Conservation (phyloP, 2,329 filamentous ascomycete genomes). For the Paradendryphiella salina region DNA sequence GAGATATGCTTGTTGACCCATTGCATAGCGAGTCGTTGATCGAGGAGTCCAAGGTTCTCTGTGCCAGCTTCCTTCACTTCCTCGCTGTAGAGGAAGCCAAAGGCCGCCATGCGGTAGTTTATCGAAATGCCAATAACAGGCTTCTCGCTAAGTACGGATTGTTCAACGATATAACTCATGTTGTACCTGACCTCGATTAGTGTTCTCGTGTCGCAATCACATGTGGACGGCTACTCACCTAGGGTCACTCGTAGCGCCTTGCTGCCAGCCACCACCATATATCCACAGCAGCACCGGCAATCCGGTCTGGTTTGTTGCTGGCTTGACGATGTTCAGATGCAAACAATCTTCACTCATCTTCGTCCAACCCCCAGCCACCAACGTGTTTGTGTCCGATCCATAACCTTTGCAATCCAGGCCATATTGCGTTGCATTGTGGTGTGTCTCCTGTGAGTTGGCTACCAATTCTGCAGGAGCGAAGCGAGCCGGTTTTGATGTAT, state of each 20-base stretch:
- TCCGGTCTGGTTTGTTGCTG: slow-evolving; percentile 19
- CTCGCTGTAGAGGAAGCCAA: slow-evolving; percentile 54
- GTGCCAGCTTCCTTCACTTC: slow-evolving; percentile 44
- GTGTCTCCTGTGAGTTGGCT: slow-evolving; percentile 13
- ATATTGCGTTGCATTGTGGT: slow-evolving; percentile 30
- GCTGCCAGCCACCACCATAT: slow-evolving; percentile 41
- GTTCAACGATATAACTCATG: slow-evolving; percentile 38
- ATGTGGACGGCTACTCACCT: slow-evolving; percentile 17
- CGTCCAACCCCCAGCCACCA: slow-evolving; percentile 31
- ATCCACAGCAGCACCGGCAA: slow-evolving; percentile 41
- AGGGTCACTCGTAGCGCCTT: slow-evolving; percentile 40
- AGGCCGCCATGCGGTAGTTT: slow-evolving; percentile 55
- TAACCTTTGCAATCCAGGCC: slow-evolving; percentile 36
- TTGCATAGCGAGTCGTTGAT: slow-evolving; percentile 62
- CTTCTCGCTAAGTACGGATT: slow-evolving; percentile 37
- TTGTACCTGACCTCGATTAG: slow-evolving; percentile 26
- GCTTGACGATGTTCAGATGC: slow-evolving; percentile 45
- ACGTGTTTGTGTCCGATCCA: slow-evolving; percentile 29
- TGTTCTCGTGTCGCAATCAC: too few relatives aligned
- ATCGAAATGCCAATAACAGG: slow-evolving; percentile 46
- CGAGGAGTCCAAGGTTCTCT: slow-evolving; percentile 60
- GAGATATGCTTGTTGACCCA: slow-evolving; percentile 66
- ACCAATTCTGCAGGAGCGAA: slow-evolving; percentile 29
- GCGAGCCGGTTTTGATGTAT: slow-evolving; percentile 33
- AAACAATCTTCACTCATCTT: slow-evolving; percentile 51